A percentile compares a stretch with the other conserved stretches of the same genome.
Conservation (phyloP, 2,329 filamentous ascomycete species). For the Colletotrichum sp. region DNA sequence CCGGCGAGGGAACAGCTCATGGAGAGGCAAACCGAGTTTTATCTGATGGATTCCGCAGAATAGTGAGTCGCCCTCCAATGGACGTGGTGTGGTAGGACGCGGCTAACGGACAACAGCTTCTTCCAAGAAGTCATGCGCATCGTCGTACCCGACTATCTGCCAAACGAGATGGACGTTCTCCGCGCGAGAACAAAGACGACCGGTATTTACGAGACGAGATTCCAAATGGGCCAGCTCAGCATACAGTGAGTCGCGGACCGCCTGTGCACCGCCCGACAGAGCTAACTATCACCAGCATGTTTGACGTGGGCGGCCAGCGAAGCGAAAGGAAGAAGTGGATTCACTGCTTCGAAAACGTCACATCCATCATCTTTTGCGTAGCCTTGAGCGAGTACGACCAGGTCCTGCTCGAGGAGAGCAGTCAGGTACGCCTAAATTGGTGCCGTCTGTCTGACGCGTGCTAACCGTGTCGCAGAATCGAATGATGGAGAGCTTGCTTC, state of each 20-base stretch:
- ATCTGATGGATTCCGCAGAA: conserved; percentile 98
- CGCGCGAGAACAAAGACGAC: conserved; percentile 97
- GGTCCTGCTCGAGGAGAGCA: conserved; percentile 94
- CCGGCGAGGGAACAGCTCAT: conserved; percentile 81
- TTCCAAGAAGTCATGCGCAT: conserved; percentile 93
- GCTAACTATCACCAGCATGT: conserved; percentile 74
- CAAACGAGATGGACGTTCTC: conserved; percentile 92
- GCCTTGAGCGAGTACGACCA: conserved; percentile 98
- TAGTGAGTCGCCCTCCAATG: conserved; percentile 69
- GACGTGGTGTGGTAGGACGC: neutral
- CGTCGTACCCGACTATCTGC: conserved; percentile 83
- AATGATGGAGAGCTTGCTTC: conserved; percentile 97
- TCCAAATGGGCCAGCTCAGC: conserved; percentile 97
- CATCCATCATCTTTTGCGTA: conserved; percentile 99
- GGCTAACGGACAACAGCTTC: conserved; percentile 67
- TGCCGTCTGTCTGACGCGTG: neutral
- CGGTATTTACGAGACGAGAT: conserved; percentile 98
- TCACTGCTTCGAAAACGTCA: conserved; percentile 99
- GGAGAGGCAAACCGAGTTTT: conserved; percentile 97
- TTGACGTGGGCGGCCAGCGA: conserved; percentile 95
- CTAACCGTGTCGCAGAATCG: conserved; percentile 73
- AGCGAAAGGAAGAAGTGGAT: conserved; percentile 99
- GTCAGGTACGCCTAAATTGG: conserved; percentile 69
- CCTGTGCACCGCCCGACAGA: neutral
- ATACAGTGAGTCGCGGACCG: conserved; percentile 79